Evolutionary conservation across 1,139 yeast species (phyloP).

Genomic region (Hansenula anomala): DNA sequence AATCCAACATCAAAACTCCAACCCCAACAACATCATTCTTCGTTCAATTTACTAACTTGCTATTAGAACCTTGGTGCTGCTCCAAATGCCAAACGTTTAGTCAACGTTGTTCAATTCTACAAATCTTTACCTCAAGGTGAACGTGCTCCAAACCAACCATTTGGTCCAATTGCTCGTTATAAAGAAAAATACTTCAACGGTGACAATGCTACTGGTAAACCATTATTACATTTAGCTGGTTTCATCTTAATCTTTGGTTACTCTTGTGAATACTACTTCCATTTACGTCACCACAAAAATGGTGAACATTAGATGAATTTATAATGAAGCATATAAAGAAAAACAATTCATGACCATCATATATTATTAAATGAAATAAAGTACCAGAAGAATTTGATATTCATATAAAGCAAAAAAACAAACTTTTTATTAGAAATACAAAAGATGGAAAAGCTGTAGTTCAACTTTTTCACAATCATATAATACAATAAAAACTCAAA

Average conservation of each 20-base stretch:
- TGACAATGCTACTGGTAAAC: slow-evolving; percentile 76
- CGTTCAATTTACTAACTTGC: no score
- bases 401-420: background rate
- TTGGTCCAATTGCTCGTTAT: slow-evolving; percentile 70
- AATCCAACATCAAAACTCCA: no score
- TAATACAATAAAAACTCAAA: no score
- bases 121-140: slow-evolving; percentile 94
- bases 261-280: slow-evolving; percentile 92
- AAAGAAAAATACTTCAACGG: slow-evolving; percentile 76
- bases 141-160: slow-evolving; percentile 69
- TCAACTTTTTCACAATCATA: background rate
- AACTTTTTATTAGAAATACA: background rate
- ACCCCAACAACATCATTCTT: no score
- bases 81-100: slow-evolving; percentile 96
- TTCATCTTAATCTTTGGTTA: slow-evolving; percentile 76
- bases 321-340: slow-evolving; percentile 27
- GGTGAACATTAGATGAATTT: slow-evolving; percentile 16
- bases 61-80: slow-evolving; percentile 91
- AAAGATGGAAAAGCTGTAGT: background rate
- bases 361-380: slow-evolving; percentile 3
- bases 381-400: background rate
- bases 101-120: slow-evolving; percentile 92
- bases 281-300: slow-evolving; percentile 53
- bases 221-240: slow-evolving; percentile 73
- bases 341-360: slow-evolving; percentile 8